These are phyloP conservation scores for Physcomitrium patens DNA, from an alignment of 225 moss, liverwort and hornwort species.

Conservation along the genomic window DNA sequence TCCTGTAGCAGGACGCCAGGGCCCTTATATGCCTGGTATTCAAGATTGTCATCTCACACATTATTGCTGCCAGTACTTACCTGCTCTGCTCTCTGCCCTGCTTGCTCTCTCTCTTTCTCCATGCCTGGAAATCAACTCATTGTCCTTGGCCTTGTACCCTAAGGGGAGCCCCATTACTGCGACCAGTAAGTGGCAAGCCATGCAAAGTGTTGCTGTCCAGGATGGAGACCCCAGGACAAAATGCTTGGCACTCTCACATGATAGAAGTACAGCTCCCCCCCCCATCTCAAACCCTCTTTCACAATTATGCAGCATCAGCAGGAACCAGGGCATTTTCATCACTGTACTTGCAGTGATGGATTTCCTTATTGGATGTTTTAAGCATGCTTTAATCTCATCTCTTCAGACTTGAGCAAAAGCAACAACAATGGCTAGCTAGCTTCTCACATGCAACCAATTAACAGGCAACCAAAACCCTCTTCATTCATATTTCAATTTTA, in stretches of 20 bases:
- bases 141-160: constrained; percentile 35
- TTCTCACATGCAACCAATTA: too few species aligned
- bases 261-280: constrained; percentile 21
- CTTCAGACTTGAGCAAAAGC: too few species aligned
- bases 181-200: constrained; percentile 32
- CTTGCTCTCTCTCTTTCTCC: not conserved
- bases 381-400: too few species aligned
- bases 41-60: constrained; percentile 42
- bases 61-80: constrained; percentile 42
- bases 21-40: constrained; percentile 37
- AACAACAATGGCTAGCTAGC: too few species aligned
- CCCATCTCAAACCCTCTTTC: too few species aligned
- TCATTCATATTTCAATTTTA: too few species aligned
- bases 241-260: constrained; percentile 31
- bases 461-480: too few species aligned
- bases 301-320: too few species aligned
- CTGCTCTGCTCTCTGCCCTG: constrained; percentile 24
- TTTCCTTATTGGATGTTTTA: too few species aligned
- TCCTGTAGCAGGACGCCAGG: constrained; percentile 34
- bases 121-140: constrained; percentile 51
- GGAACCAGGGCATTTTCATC: too few species aligned
- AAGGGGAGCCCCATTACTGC: constrained; percentile 9
- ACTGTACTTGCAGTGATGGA: too few species aligned
- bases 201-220: constrained; percentile 34
- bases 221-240: constrained; percentile 28